These are phyloP conservation scores for Dalbergia cochinchinensis DNA, from an alignment of 306 rosid genomes.

Conservation along the genomic window DNA sequence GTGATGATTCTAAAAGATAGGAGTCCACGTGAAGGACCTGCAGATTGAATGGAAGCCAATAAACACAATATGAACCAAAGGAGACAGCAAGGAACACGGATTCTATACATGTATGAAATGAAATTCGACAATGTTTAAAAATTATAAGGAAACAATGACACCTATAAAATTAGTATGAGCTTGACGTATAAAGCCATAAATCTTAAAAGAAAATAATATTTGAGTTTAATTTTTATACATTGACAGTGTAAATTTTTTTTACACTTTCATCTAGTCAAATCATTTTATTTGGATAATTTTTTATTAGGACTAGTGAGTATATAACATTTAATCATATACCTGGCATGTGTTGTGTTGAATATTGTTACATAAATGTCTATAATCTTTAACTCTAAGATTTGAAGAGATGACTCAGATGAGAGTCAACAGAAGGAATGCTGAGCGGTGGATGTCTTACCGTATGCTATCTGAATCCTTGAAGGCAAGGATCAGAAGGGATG, in stretches of 20 bases:
- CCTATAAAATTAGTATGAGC: too few species aligned
- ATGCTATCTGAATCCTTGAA: slow-evolving; percentile 76
- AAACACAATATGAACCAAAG: background rate
- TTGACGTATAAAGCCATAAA: too few species aligned
- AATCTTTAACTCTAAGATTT: slow-evolving; percentile 80
- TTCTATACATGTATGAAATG: too few species aligned
- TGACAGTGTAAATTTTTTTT: too few species aligned
- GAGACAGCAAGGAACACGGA: too few species aligned
- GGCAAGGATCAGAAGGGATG: slow-evolving; percentile 76
- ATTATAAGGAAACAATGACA: too few species aligned
- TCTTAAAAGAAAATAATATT: too few species aligned
- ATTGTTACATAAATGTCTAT: slow-evolving; percentile 73
- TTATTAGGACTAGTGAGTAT: background rate
- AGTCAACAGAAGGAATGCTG: slow-evolving; percentile 74
- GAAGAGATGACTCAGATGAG: slow-evolving; percentile 88
- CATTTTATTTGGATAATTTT: slow-evolving; percentile 30
- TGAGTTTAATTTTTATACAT: too few species aligned
- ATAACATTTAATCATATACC: slow-evolving; percentile 8
- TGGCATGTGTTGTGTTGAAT: slow-evolving; percentile 28
- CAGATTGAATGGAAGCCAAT: slow-evolving; percentile 9
- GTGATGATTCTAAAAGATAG: slow-evolving; percentile 60
- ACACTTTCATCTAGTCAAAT: too few species aligned
- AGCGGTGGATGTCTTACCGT: slow-evolving; percentile 94
- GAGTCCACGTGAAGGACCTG: slow-evolving; percentile 52
- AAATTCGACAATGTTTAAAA: too few species aligned